Conservation (phyloP, 2,329 filamentous ascomycete genomes). For the Hymenoscyphus infarciens region DNA sequence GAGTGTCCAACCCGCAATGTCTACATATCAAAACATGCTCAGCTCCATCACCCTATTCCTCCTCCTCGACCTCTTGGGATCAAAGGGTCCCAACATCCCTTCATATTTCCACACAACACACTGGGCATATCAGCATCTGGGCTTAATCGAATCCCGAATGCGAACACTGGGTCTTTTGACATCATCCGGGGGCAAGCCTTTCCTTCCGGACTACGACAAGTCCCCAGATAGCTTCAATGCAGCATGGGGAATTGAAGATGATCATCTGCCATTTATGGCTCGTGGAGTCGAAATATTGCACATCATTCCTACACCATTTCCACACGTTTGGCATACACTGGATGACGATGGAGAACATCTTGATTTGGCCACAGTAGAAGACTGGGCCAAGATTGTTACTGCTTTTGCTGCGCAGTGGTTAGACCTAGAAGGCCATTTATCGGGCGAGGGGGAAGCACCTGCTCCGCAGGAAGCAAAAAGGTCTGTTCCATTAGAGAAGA, state of each 20-base stretch:
- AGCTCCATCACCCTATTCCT: constrained; percentile 83
- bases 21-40: constrained; percentile 71
- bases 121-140: constrained; percentile 84
- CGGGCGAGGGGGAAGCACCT: constrained; percentile 6
- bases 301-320: constrained; percentile 82
- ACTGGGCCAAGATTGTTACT: constrained; percentile 82
- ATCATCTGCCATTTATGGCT: constrained; percentile 86
- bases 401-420: constrained; percentile 91
- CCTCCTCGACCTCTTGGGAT: constrained; percentile 84
- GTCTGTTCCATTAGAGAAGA: constrained; percentile 18
- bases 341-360: constrained; percentile 81
- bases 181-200: constrained; percentile 52
- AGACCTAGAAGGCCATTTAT: constrained; percentile 56
- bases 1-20: constrained; percentile 63
- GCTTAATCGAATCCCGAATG: constrained; percentile 69
- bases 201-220: constrained; percentile 64
- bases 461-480: constrained; percentile 19
- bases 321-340: constrained; percentile 80
- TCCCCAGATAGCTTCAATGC: constrained; percentile 44
- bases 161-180: constrained; percentile 64
- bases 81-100: constrained; percentile 64
- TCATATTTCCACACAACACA: constrained; percentile 89
- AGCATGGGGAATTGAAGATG: constrained; percentile 64
- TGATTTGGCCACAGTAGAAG: constrained; percentile 72
- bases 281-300: constrained; percentile 87